Evolutionary conservation across 768 basidiomycete species (phyloP).

Genomic region (Mycena belliarum): DNA sequence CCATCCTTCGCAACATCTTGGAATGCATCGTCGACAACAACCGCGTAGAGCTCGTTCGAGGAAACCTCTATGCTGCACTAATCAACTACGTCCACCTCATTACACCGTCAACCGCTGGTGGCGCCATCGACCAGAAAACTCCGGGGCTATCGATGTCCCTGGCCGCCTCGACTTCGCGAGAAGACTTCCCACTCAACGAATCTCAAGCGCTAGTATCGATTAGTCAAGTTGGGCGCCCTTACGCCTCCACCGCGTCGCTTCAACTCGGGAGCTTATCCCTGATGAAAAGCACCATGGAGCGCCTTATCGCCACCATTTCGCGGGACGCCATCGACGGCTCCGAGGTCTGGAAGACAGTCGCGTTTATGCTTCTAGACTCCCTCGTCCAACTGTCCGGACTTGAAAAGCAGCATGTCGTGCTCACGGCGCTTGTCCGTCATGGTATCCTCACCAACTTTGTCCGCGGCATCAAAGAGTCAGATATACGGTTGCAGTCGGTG

Average conservation of each 20-base stretch:
- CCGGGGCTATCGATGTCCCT: slow-evolving; percentile 30
- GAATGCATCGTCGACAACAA: slow-evolving; percentile 77
- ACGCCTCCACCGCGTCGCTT: slow-evolving; percentile 39
- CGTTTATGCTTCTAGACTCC: slow-evolving; percentile 87
- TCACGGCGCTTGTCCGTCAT: slow-evolving; percentile 61
- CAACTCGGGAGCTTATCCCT: slow-evolving; percentile 64
- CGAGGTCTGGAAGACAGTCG: slow-evolving; percentile 96
- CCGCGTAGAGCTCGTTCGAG: slow-evolving; percentile 82
- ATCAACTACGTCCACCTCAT: slow-evolving; percentile 90
- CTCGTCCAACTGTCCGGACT: slow-evolving; percentile 69
- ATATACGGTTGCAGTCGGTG: slow-evolving; percentile 69
- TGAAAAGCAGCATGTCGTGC: slow-evolving; percentile 67
- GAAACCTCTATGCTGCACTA: slow-evolving; percentile 91
- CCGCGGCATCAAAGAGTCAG: slow-evolving; percentile 80
- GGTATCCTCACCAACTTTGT: slow-evolving; percentile 85
- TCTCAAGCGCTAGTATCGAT: slow-evolving; percentile 37
- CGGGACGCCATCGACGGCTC: slow-evolving; percentile 94
- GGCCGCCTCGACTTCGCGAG: slow-evolving; percentile 41
- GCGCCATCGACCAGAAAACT: slow-evolving; percentile 20
- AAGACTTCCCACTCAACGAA: slow-evolving; percentile 40
- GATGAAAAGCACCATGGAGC: slow-evolving; percentile 70
- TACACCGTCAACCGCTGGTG: slow-evolving; percentile 32
- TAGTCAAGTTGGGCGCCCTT: slow-evolving; percentile 22
- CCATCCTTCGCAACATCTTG: slow-evolving; percentile 71
- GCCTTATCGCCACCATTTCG: slow-evolving; percentile 69